Percentiles rank a stretch among this genome's conserved stretches.
Evolutionary conservation across 176 grass and related monocot genomes (phyloP).

Genomic region (Oryza nivara): DNA sequence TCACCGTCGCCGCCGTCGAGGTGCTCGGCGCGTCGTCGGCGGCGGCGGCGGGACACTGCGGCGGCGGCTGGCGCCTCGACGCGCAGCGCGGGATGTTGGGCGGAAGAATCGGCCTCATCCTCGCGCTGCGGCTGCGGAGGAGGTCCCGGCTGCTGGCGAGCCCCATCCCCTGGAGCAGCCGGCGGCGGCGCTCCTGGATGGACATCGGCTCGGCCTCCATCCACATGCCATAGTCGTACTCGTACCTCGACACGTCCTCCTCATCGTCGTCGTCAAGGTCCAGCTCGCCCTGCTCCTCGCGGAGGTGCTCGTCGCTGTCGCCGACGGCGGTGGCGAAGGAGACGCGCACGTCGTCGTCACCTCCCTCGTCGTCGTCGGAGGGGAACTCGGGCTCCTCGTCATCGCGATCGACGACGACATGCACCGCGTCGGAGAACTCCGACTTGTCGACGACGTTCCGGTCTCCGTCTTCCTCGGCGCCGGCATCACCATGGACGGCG

Average conservation of each 20-base stretch:
- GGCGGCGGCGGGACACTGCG: background rate
- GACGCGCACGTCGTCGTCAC: conserved; percentile 49
- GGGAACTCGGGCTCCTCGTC: conserved; percentile 39
- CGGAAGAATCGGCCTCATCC: conserved; percentile 15
- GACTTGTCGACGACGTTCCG: conserved; percentile 54
- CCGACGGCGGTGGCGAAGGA: conserved; percentile 35
- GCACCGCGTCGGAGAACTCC: conserved; percentile 33
- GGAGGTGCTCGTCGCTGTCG: conserved; percentile 15
- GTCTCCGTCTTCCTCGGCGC: background rate
- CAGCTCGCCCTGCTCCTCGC: conserved; percentile 38
- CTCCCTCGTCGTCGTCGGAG: conserved; percentile 35
- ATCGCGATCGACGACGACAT: background rate
- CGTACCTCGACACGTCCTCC: conserved; percentile 52
- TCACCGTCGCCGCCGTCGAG: background rate
- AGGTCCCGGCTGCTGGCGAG: conserved; percentile 57
- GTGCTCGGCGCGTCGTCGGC: background rate
- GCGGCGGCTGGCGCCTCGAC: background rate
- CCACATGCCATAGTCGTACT: conserved; percentile 69
- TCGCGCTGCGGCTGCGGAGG: conserved; percentile 48
- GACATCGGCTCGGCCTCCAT: conserved; percentile 68
- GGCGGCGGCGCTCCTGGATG: conserved; percentile 62
- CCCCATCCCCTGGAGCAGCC: conserved; percentile 64
- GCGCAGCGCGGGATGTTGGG: background rate
- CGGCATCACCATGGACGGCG: background rate
- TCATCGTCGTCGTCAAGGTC: conserved; percentile 44